These are phyloP conservation scores for Aspergillus saccharolyticus DNA, from an alignment of 495 filamentous ascomycete genomes.

Conservation along the genomic window DNA sequence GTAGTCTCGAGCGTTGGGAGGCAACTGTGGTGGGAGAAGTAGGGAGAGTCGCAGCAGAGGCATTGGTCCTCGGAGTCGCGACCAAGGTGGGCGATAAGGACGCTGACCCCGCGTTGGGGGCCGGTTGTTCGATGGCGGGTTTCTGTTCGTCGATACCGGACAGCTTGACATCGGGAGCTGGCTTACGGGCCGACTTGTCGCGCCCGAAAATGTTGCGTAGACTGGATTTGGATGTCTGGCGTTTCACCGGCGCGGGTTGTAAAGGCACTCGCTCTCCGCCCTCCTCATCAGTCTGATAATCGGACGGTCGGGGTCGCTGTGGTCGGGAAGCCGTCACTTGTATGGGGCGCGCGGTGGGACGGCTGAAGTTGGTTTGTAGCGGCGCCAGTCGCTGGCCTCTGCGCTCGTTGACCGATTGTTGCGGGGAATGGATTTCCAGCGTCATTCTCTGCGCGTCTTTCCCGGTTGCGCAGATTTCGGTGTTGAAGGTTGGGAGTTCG, in stretches of 20 bases:
- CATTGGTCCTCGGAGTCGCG: conserved; percentile 25
- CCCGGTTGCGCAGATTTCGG: neutral
- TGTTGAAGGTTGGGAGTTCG: neutral
- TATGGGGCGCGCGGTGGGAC: conserved; percentile 21
- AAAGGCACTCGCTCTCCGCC: conserved; percentile 31
- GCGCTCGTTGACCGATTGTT: conserved; percentile 34
- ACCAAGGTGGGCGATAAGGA: conserved; percentile 25
- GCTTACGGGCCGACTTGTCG: conserved; percentile 29
- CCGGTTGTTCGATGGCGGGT: conserved; percentile 1
- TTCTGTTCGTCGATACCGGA: conserved; percentile 31
- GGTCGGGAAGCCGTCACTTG: conserved; percentile 18
- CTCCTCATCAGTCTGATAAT: conserved; percentile 29
- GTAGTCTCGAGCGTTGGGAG: conserved; percentile 18
- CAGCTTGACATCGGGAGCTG: conserved; percentile 26
- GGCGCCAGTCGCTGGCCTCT: conserved; percentile 36
- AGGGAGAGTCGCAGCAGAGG: conserved; percentile 22
- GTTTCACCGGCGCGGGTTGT: conserved; percentile 28
- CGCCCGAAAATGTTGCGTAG: conserved; percentile 38
- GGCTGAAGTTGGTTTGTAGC: conserved; percentile 40
- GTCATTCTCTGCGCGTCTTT: conserved; percentile 13
- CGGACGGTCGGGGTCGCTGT: conserved; percentile 38
- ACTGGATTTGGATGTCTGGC: conserved; percentile 37
- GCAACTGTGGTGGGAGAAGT: conserved; percentile 28
- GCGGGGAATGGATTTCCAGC: conserved; percentile 16
- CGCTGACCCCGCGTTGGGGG: conserved; percentile 12